Evolutionary conservation across 148 eudicot genomes (phyloP).

Genomic region (Camellia granthamiana): DNA sequence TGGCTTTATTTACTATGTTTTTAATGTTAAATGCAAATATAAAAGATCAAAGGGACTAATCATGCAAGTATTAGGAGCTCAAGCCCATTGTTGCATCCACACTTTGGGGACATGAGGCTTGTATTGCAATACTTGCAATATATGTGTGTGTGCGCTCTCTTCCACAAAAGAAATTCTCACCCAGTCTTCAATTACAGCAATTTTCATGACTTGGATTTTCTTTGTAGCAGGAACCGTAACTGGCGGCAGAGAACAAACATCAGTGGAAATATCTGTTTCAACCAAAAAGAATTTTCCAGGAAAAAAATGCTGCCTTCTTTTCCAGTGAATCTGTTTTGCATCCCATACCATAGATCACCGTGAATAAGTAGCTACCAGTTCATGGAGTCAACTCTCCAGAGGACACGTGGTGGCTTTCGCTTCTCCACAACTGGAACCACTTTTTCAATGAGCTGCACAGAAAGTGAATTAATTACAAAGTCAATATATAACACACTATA

Average conservation of each 20-base stretch:
- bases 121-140: neutral
- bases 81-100: too few relatives aligned
- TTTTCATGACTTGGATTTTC: too few relatives aligned
- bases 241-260: neutral
- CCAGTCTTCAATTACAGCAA: neutral
- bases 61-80: too few relatives aligned
- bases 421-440: conserved; percentile 63
- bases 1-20: too few relatives aligned
- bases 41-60: too few relatives aligned
- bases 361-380: conserved; percentile 32
- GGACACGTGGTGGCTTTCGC: conserved; percentile 43
- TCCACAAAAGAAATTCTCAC: neutral
- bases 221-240: too few relatives aligned
- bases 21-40: too few relatives aligned
- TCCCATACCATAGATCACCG: neutral
- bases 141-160: neutral
- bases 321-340: neutral
- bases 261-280: neutral
- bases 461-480: neutral
- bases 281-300: neutral
- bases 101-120: conserved; percentile 3
- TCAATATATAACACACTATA: neutral
- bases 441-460: conserved; percentile 71
- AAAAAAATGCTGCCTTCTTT: neutral
- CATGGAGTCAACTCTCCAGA: conserved; percentile 55